Conservation (phyloP, 176 grass and related monocot genomes). For the Cenchrus americanus region DNA sequence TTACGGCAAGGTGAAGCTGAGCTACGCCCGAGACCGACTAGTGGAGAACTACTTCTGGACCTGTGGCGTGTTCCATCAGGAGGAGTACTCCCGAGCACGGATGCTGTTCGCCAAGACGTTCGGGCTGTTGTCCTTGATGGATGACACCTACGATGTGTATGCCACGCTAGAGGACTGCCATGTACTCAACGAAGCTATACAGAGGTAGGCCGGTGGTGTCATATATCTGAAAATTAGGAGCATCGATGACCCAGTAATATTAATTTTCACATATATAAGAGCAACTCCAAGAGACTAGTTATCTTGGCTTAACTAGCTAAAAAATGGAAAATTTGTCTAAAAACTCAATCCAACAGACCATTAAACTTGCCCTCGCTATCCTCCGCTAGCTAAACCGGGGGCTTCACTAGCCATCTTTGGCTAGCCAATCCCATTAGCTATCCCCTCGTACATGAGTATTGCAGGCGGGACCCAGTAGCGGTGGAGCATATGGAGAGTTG, state of each 20-base stretch:
- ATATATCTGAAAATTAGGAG: not conserved
- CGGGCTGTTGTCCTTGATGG: constrained; percentile 2
- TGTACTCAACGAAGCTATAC: constrained; percentile 21
- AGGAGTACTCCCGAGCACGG: constrained; percentile 23
- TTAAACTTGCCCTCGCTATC: too few species aligned
- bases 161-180: constrained; percentile 6
- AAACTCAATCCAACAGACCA: too few species aligned
- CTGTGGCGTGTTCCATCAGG: constrained; percentile 16
- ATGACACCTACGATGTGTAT: constrained; percentile 36
- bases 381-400: too few species aligned
- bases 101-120: constrained; percentile 28
- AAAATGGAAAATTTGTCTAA: too few species aligned
- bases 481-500: too few species aligned
- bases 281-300: too few species aligned
- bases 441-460: too few species aligned
- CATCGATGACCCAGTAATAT: not conserved
- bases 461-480: too few species aligned
- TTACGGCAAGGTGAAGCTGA: constrained; percentile 7
- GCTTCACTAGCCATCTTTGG: too few species aligned
- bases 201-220: constrained; percentile 1
- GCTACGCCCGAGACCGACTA: constrained; percentile 28
- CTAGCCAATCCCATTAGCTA: too few species aligned
- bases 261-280: too few species aligned
- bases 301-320: too few species aligned
- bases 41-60: constrained; percentile 39